phyloP scores from a whole-genome alignment of 441 rosid genomes.

The Oxalis stricta region DNA sequence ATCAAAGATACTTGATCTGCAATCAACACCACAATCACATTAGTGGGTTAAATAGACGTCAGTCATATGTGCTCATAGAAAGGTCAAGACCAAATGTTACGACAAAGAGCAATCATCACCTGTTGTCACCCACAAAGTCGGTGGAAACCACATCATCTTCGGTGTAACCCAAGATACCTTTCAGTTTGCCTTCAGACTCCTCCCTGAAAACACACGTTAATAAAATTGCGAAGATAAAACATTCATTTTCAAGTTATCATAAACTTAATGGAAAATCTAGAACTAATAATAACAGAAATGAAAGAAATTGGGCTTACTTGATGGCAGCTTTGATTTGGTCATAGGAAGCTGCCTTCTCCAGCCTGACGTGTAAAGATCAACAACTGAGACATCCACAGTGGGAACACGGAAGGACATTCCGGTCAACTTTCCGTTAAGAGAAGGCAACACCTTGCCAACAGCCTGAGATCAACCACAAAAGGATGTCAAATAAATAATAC shows the following conservation, averaged over 20 bases:
- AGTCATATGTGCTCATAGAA: background rate
- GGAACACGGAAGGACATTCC: constrained; percentile 67
- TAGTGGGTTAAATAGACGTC: background rate
- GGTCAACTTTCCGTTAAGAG: constrained; percentile 50
- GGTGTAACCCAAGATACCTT: constrained; percentile 53
- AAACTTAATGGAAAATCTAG: background rate
- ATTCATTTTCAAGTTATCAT: background rate
- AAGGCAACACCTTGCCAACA: constrained; percentile 51
- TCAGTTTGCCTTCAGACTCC: constrained; percentile 45
- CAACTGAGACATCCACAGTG: constrained; percentile 51
- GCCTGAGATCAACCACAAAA: constrained; percentile 19
- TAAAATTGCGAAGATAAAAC: background rate
- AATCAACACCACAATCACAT: background rate
- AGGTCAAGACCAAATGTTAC: background rate
- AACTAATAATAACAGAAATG: background rate
- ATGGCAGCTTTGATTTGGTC: constrained; percentile 42
- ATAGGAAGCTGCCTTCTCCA: constrained; percentile 42
- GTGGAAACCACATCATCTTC: constrained; percentile 64
- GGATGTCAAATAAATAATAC: background rate
- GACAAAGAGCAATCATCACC: constrained; percentile 15
- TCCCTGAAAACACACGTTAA: constrained; percentile 18
- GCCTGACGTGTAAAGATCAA: constrained; percentile 55
- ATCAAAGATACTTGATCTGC: constrained; percentile 59
- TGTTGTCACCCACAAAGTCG: constrained; percentile 51
- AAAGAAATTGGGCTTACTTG: constrained; percentile 17